Base-by-base conservation (phyloP, 2,329 filamentous ascomycete genomes). In the Aschersonia sp. region DNA sequence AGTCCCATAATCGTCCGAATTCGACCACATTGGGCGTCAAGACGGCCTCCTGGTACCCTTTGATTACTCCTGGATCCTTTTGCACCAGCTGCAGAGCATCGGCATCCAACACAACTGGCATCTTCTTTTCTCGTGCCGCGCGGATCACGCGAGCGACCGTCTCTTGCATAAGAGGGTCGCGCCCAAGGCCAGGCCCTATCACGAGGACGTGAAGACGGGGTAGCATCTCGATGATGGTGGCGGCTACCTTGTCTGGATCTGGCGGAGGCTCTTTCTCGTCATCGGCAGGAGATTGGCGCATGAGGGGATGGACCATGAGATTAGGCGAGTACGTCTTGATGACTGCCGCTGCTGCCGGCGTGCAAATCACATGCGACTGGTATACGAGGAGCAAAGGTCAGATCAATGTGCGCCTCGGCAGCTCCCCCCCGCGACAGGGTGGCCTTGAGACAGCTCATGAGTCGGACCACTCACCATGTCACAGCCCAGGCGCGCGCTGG, bases 291-390 rank as follows among this genome's bases (percentile, higher is more conserved):
- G 80, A 78, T 65, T 92, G 87, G 31, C 88, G 85, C 80, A 98
- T 91, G 55, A 96, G 78, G 1, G 92, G 92, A 65, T 97, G 92
- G 9, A 98, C 92, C 91, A 98, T 98, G 31, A 98, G 74, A 63
- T 97, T 96, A 3, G 92, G 92, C 28, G 89, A 96, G 70, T 97
- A 98, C 4, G 88, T 87, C 71, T 98, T 98, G 68, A 98, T 95
- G 40, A 96, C 89, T 59, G 79, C 74, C 44, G 77, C 88, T 3
- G 92, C 92, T 48, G 78, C 84, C 7, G 86, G 88, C 51, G 94
- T 94, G 72, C 92, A 98, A 60, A 98, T 94, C 52, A 98, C 84
- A 68, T 96, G 91, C 53, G 84, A 88, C 88, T 88, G 40, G 9
- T 20, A 20, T 20, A 20, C 20, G 20, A 20, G 20, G 20, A 20